A percentile compares a stretch with the other conserved stretches of the same genome.
Conservation (phyloP, 495 filamentous ascomycete species). For the Neurospora sp. region DNA sequence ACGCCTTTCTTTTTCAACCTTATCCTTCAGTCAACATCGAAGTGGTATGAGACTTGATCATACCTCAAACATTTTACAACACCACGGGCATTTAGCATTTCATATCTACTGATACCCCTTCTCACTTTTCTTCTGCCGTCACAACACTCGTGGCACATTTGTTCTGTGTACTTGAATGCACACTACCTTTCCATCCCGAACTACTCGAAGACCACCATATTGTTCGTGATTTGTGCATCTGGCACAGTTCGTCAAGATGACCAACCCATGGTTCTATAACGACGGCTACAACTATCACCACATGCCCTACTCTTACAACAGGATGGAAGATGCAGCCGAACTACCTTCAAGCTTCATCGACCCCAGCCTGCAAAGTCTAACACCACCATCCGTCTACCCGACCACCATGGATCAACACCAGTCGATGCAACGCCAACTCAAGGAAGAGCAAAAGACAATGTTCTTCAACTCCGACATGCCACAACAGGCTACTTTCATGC, state of each 20-base stretch:
- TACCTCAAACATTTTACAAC: background rate
- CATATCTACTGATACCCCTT: background rate
- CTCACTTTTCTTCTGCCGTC: background rate
- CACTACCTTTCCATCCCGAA: background rate
- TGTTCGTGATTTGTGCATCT: background rate
- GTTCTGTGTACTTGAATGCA: background rate
- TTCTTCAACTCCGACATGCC: slow-evolving; percentile 13
- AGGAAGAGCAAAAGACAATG: slow-evolving; percentile 16
- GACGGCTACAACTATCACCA: background rate
- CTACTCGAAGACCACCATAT: background rate
- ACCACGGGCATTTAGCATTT: background rate
- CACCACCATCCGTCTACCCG: background rate
- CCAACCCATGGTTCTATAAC: background rate
- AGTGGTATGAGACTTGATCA: background rate
- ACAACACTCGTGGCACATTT: background rate
- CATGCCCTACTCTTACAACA: background rate
- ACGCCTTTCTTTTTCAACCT: background rate
- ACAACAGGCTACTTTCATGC: slow-evolving; percentile 4
- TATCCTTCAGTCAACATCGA: background rate
- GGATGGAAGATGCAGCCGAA: background rate
- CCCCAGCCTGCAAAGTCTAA: slow-evolving; percentile 10
- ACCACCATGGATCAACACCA: slow-evolving; percentile 6
- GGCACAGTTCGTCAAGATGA: background rate
- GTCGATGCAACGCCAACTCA: slow-evolving; percentile 19
- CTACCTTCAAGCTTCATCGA: slow-evolving; percentile 7